Conservation (phyloP, 2,329 filamentous ascomycete species). For the Venturia nashicola region DNA sequence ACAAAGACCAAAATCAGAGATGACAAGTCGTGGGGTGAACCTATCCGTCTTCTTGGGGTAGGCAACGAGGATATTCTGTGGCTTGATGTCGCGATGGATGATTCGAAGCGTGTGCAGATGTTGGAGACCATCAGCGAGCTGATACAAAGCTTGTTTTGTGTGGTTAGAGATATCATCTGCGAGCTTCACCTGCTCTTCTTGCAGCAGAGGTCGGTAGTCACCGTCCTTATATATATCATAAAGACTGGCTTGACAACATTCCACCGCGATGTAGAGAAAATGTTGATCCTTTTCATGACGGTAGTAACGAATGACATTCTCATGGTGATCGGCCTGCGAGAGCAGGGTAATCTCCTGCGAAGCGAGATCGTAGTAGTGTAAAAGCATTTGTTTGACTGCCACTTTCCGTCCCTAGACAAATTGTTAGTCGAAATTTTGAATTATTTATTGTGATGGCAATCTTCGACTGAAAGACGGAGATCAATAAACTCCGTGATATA, state of each 20-base stretch:
- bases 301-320: slow-evolving; percentile 94
- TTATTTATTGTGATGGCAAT: neutral
- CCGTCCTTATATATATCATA: slow-evolving; percentile 76
- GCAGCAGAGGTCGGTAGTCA: slow-evolving; percentile 21
- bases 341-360: slow-evolving; percentile 85
- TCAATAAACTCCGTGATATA: neutral
- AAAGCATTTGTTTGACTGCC: slow-evolving; percentile 92
- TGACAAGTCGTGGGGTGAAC: slow-evolving; percentile 68
- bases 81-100: slow-evolving; percentile 93
- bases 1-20: slow-evolving; percentile 94
- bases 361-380: slow-evolving; percentile 90
- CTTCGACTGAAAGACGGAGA: neutral
- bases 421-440: neutral
- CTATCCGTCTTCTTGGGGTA: slow-evolving; percentile 55
- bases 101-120: slow-evolving; percentile 88
- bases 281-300: slow-evolving; percentile 79
- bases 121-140: slow-evolving; percentile 78
- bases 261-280: slow-evolving; percentile 92
- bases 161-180: slow-evolving; percentile 63
- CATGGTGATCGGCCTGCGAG: slow-evolving; percentile 87
- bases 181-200: slow-evolving; percentile 52
- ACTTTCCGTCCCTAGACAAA: slow-evolving; percentile 58
- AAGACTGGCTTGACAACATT: slow-evolving; percentile 85
- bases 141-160: slow-evolving; percentile 67
- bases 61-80: slow-evolving; percentile 87